phyloP scores from a whole-genome alignment of 2,329 filamentous ascomycete genomes.

The Colletotrichum sp. region DNA sequence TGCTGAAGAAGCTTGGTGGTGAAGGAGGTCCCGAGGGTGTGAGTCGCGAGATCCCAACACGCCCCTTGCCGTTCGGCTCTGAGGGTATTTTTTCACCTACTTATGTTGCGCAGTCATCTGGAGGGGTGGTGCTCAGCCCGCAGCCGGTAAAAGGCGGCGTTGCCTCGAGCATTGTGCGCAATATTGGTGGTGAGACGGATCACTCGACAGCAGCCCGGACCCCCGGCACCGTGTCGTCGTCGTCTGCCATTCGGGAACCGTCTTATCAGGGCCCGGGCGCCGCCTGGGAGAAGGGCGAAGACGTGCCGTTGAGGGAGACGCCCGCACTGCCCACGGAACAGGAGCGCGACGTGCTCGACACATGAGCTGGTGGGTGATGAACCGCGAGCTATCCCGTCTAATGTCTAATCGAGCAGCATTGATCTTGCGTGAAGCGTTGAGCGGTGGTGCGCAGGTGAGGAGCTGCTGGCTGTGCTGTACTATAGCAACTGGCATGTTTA shows the following conservation, averaged over 20 bases:
- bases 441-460: not conserved
- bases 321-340: constrained; percentile 44
- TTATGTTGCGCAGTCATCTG: constrained; percentile 44
- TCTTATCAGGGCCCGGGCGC: constrained; percentile 56
- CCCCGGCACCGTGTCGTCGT: not conserved
- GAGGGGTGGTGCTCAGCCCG: constrained; percentile 39
- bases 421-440: not conserved
- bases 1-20: constrained; percentile 58
- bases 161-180: constrained; percentile 38
- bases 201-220: not conserved
- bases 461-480: not conserved
- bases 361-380: constrained; percentile 25
- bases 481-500: not conserved
- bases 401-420: constrained; percentile 10
- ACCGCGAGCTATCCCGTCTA: not conserved
- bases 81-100: constrained; percentile 50
- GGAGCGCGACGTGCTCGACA: constrained; percentile 45
- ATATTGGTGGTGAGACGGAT: constrained; percentile 27
- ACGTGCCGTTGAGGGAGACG: constrained; percentile 37
- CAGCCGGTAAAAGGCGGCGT: constrained; percentile 46
- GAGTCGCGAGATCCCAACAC: constrained; percentile 50
- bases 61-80: constrained; percentile 59
- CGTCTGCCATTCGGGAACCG: constrained; percentile 41
- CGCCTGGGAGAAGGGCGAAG: constrained; percentile 58
- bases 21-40: constrained; percentile 30